Base-by-base conservation (phyloP, 768 basidiomycete species). In the Tephrocybe sp. region DNA sequence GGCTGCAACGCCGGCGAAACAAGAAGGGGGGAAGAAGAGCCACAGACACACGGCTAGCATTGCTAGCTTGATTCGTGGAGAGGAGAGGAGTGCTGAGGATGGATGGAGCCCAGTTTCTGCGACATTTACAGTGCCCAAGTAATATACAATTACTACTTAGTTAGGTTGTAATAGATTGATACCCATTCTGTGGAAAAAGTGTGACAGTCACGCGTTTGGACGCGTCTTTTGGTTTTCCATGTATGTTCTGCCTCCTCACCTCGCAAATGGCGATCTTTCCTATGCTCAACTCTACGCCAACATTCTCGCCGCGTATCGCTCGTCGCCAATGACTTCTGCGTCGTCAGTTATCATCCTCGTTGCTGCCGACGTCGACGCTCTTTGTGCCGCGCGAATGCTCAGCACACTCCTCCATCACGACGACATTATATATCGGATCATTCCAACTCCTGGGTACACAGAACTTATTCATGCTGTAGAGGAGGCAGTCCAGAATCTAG, bases 331-430 rank as follows among this genome's bases (percentile, higher is more conserved):
- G 35, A 82, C 86, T 11, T 85, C 91, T 3, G 91, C 89, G 1
- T 85, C 90, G 9, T 90, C 91, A 1, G 84, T 94, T 54, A 80
- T 90, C 57, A 78, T 96, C 43, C 83, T 95, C 49, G 92, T 91
- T 40, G 85, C 91, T 2, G 89, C 92, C 9, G 90, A 95, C 63
- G 89, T 94, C 45, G 96, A 99, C 70, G 91, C 91, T 4, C 73
- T 98, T 5, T 94, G 92, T 65, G 93, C 93, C 9, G 85, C 91
- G 4, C 81, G 85, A 39, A 96, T 98, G 83, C 80, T 98, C 39
- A 85, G 88, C 10, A 85, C 86, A 31, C 73, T 99, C 14, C 84
- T 99, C 70, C 88, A 84, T 60, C 91, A 95, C 60, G 97, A 99
- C 75, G 93, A 96, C 60, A 83, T 98, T 36, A 86, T 88, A 66